Evolutionary conservation across 2,329 filamentous ascomycete genomes (phyloP), one percentile per base, ranked within the genome.

Genomic region (Phyllosticta paracitricarpa): DNA sequence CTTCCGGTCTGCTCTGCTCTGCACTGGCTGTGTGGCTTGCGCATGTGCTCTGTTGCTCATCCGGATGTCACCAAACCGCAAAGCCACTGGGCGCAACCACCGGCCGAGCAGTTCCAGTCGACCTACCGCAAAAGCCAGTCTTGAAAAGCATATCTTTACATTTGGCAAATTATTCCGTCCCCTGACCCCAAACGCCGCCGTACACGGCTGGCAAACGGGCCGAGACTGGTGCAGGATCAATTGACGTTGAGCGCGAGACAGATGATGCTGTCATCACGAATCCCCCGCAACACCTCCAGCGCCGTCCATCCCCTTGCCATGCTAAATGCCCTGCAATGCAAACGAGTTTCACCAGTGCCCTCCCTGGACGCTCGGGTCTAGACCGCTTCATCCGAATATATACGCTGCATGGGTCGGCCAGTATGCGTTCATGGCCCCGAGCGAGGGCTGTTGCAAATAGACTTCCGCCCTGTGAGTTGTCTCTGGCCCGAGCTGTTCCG

Each of bases 371-470:
- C 17, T 17, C 6, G 40, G 40, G 40, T n/a, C 40, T 48, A 48
- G 40, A 48, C 40, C 40, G 40, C 40, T 48, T 48, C 40, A 48
- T 48, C 40, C 40, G 12, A 48, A n/a, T n/a, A 48, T 48, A n/a
- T n/a, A 48, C 40, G 40, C 40, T 48, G 40, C 40, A 48, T 48
- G 40, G 40, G 40, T 48, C 40, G 17, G 40, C 40, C 40, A 48
- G n/a, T 14, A 48, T 6, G n/a, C 40, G 40, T 48, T n/a, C 40
- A n/a, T 5, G 40, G n/a, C 40, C 17, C 40, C 40, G 40, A 48
- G 40, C 40, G 40, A 48, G 40, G 53, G 53, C 51, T 60, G 58
- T 60, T 60, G 58, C 58, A 60, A 60, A 60, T 60, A 60, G 51
- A 60, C 58, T 60, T 60, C 58, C 58, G 58, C 51, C 58, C 14